phyloP scores from a whole-genome alignment of 345 rosid genomes.

The Punica granatum region DNA sequence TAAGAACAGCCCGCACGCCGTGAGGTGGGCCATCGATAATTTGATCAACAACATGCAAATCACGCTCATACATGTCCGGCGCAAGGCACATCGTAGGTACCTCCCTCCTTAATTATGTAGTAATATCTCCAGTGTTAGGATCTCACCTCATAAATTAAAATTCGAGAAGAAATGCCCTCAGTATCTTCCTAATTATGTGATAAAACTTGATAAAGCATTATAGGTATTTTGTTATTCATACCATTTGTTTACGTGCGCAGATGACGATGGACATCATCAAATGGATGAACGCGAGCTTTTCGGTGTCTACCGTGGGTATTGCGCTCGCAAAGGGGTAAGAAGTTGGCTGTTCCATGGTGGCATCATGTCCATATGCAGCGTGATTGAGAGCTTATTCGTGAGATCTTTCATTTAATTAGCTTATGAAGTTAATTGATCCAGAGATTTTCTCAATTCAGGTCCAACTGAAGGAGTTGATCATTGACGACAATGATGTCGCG shows the following conservation, averaged over 20 bases:
- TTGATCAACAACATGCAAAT: constrained; percentile 36
- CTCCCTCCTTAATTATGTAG: constrained; percentile 16
- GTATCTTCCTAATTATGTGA: too few relatives aligned
- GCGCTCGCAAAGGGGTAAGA: constrained; percentile 79
- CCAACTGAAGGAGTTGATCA: constrained; percentile 43
- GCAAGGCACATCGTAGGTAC: constrained; percentile 59
- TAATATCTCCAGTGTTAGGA: neutral
- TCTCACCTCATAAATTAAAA: neutral
- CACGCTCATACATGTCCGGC: constrained; percentile 55
- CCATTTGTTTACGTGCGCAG: neutral
- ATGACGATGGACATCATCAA: constrained; percentile 14
- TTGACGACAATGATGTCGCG: constrained; percentile 54
- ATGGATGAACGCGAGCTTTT: constrained; percentile 37
- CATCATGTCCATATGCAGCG: neutral
- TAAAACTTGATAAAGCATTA: too few relatives aligned
- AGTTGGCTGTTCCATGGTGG: neutral
- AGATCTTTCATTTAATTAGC: neutral
- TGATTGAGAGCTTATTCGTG: too few relatives aligned
- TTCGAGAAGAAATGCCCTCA: too few relatives aligned
- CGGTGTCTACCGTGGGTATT: constrained; percentile 60
- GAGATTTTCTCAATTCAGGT: constrained; percentile 27
- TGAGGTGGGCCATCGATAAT: constrained; percentile 84
- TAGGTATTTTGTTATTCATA: too few relatives aligned
- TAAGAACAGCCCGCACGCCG: constrained; percentile 73
- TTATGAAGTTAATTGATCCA: neutral